Base-by-base conservation (phyloP, 108 stramenopile genomes). In the Cyclostephanos tholiformis region DNA sequence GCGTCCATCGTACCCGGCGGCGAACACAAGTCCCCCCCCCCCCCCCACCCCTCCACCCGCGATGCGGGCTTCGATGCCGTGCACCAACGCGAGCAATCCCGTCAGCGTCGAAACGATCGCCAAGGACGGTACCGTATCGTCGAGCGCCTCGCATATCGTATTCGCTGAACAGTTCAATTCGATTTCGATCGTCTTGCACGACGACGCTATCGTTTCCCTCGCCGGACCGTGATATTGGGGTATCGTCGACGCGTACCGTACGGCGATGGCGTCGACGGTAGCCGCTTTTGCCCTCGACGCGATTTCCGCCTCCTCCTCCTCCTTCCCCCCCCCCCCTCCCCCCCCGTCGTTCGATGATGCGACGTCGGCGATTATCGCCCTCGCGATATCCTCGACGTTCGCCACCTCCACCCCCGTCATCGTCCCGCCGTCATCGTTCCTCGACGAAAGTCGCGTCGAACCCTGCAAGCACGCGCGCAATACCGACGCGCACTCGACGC, bases 191-290 rank as follows among this genome's bases (percentile, higher is more conserved):
- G 84, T 82, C 69, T 84, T 85, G 64, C 67, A 68, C 2, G 82
- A 53, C 13, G 68, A 48, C 13, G 23, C 12, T 29, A 87, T 49
- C 4, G 72, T 36, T 39, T 85, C 86, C 17, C 75, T 30, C 2
- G 86, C 69, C 22, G 86, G 86, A 27, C 86, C 86, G 52, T 85
- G 84, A 41, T 80, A 83, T 51, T 82, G 79, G n/a, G 86, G 86
- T 51, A 68, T 80, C 20, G 64, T 57, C 51, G 66, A 38, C 39
- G 69, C 64, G 55, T 72, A 79, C 62, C 66, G 67, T 2, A 32
- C 38, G 22, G 36, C 36, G 36, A 6, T 6, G 36, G 36, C 36
- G 36, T 36, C 36, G n/a, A n/a, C n/a, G n/a, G n/a, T n/a, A n/a
- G n/a, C 6, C 43, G 39, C 65, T 63, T 38, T 2, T 27, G 43